Base-by-base conservation (phyloP, 768 basidiomycete genomes). In the Hericium alpestre region DNA sequence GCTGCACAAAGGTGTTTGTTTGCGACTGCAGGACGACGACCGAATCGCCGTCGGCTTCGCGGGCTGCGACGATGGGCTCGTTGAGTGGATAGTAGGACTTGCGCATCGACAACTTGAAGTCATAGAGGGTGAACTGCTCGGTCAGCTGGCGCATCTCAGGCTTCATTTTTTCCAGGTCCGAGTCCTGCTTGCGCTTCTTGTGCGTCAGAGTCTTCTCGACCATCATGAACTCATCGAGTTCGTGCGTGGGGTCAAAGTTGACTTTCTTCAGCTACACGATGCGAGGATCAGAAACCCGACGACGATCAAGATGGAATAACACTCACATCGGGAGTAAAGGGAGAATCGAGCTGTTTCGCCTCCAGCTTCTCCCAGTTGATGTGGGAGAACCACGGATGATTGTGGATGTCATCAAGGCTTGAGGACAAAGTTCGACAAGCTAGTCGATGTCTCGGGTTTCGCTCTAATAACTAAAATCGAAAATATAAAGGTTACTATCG, bases 121-220 rank as follows among this genome's bases (percentile, higher is more conserved):
- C 91, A 65, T 94, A 96, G 4, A 89, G 76, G 48, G 87, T 90
- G 71, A 96, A 96, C 90, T 93, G 90, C 69, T 97, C 93, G 70
- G 97, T 95, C 60, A 98, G 80, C 70, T 91, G 82, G 59, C 93
- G 81, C 69, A 91, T 78, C 68, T 98, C 96, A 20, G 92, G 87
- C 66, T 87, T 90, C 78, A 98, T 82, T 69, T 87, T 87, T 62
- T 90, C 89, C 11, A 90, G 68, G 71, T 96, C 91, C 37, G 80
- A 76, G 61, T 92, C 89, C 37, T 82, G 84, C 67, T 95, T 98
- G 38, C 96, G 85, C 70, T 93, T 96, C 48, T 88, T 78, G 60
- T 94, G 93, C 56, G 92, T 96, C 56, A 98, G 73, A n/a, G 95
- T 95, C 69, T 97, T 97, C 73, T 98, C 95, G 54, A 94, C 94